Evolutionary conservation across 495 filamentous ascomycete genomes (phyloP), one percentile per base, ranked within the genome.

Genomic region (Glarea lozoyensis): DNA sequence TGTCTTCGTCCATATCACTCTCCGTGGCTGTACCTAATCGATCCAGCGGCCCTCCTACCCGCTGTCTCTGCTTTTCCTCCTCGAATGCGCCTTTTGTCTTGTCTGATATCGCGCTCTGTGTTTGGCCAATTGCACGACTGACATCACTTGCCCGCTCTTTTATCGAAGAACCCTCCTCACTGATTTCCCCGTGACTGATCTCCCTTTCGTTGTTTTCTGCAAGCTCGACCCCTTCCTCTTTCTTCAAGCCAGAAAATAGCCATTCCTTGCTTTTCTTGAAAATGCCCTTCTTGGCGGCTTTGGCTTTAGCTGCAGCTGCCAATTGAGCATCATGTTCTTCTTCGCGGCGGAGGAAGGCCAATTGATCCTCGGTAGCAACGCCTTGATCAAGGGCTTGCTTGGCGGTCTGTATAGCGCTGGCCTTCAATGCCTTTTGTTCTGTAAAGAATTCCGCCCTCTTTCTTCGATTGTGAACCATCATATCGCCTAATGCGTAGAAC

Each of bases 401-500:
- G 18, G 81, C 81, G 37, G 64, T 62, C 37, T 67, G 67, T 10
- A 76, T 60, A 31, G 58, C 61, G 46, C 66, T 61, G 19, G 70
- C 62, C 36, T 77, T 72, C 29, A 84, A 55, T 24, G 66, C 66
- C 55, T 70, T 70, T 52, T 84, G 70, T 54, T 82, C 67, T 37
- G 72, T 70, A 58, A 78, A 73, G 60, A 81, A 89, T 43, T 86
- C 77, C 45, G 65, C 65, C 39, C 72, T 70, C 42, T 72, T 70
- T 60, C 70, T 69, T 41, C 86, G 82, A 68, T 95, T 96, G 67
- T 90, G 84, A 32, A 86, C 60, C 21, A 92, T 76, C 77, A 98
- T 84, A 61, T 94, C 89, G 56, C 74, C 73, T 40, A 88, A 72
- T 5, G 90, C 82, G 66, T 88, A 92, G 43, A 79, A 69, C 16